Conservation (phyloP, 192 early-diverging fungal species). For the Linnemannia schmuckeri region DNA sequence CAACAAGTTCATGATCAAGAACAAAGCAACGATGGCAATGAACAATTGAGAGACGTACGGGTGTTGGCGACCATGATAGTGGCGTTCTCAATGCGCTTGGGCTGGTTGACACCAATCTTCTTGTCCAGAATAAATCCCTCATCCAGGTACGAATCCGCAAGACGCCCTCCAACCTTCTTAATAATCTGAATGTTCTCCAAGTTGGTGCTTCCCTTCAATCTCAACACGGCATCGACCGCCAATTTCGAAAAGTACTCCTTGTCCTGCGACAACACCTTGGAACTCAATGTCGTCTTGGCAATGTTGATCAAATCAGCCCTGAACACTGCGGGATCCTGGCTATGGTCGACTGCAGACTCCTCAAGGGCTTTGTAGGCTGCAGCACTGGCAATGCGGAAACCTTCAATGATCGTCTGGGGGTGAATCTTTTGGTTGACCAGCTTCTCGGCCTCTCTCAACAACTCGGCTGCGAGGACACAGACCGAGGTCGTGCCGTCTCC, state of each 20-base stretch:
- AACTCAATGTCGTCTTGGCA: constrained; percentile 96
- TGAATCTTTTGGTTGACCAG: constrained; percentile 95
- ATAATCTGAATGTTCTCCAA: constrained; percentile 99
- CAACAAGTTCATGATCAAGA: neutral
- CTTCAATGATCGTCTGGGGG: constrained; percentile 97
- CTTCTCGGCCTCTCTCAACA: constrained; percentile 93
- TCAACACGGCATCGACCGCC: constrained; percentile 96
- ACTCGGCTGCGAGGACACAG: constrained; percentile 96
- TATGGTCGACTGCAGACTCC: constrained; percentile 83
- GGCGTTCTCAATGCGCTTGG: constrained; percentile 95
- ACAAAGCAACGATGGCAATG: neutral
- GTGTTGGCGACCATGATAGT: constrained; percentile 98
- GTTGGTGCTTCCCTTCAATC: constrained; percentile 96
- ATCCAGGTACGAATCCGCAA: constrained; percentile 95
- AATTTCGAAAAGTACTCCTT: constrained; percentile 97
- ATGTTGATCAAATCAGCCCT: constrained; percentile 95
- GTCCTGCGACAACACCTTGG: constrained; percentile 96
- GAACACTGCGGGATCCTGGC: constrained; percentile 77
- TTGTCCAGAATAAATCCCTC: constrained; percentile 99
- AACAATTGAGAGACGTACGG: constrained; percentile 65
- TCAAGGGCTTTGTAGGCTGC: constrained; percentile 90
- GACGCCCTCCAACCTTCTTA: constrained; percentile 96
- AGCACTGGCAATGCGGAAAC: constrained; percentile 89
- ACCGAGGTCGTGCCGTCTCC: constrained; percentile 99
- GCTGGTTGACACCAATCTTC: constrained; percentile 98